Evolutionary conservation across 768 basidiomycete species (phyloP).

Genomic region (Holtermanniella nyarrowii): DNA sequence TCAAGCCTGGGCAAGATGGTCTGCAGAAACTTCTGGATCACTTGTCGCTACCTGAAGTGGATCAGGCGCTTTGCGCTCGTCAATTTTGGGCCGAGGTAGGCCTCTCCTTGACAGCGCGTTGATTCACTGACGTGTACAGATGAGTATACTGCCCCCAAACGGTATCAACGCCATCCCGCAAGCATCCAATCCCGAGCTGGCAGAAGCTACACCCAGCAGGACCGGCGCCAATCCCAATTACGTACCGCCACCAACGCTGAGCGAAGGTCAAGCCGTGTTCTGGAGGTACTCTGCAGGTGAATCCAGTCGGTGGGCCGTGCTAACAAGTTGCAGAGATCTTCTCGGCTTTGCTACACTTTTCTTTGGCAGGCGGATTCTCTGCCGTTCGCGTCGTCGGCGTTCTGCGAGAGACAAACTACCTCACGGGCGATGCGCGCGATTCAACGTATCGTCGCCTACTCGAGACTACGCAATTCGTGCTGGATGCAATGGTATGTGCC

Average conservation of each 20-base stretch:
- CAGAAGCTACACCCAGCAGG: conserved; percentile 1
- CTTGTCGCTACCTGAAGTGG: conserved; percentile 8
- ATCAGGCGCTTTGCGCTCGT: conserved; percentile 13
- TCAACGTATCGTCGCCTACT: conserved; percentile 24
- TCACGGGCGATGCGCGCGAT: conserved; percentile 24
- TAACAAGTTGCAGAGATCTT: conserved; percentile 20
- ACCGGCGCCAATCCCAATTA: conserved; percentile 5
- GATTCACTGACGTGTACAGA: background rate
- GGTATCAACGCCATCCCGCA: background rate
- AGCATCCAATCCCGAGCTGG: conserved; percentile 2
- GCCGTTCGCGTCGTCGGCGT: conserved; percentile 25
- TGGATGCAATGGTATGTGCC: conserved; percentile 25
- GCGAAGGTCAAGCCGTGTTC: conserved; percentile 38
- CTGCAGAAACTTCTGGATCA: conserved; percentile 18
- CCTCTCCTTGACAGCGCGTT: conserved; percentile 4
- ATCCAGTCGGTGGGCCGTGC: background rate
- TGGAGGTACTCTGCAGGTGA: conserved; percentile 28
- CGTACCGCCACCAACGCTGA: conserved; percentile 9
- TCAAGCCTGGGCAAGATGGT: conserved; percentile 31
- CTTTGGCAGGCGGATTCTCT: conserved; percentile 33
- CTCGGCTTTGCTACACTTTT: conserved; percentile 32
- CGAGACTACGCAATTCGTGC: conserved; percentile 29
- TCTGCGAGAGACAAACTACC: conserved; percentile 36
- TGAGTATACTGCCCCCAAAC: background rate
- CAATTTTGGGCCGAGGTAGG: conserved; percentile 30